A percentile compares a stretch with the other conserved stretches of the same genome.
Conservation (phyloP, 495 filamentous ascomycete species). For the Penicillium ochrochloron region DNA sequence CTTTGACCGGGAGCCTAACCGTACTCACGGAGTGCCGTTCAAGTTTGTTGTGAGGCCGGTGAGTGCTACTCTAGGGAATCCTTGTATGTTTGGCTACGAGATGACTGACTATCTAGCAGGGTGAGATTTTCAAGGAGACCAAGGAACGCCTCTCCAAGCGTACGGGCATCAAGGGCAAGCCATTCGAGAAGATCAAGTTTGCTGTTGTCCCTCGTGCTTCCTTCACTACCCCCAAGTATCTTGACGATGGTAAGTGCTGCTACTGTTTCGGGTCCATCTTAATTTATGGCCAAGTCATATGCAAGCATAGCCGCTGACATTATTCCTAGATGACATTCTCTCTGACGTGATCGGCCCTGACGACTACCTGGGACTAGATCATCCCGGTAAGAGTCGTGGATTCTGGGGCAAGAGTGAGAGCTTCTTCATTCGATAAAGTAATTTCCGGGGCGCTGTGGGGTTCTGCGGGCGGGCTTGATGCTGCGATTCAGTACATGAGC, state of each 20-base stretch:
- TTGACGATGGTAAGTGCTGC: constrained; percentile 77
- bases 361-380: constrained; percentile 87
- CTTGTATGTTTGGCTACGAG: background rate
- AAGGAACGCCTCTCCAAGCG: constrained; percentile 87
- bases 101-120: constrained; percentile 52
- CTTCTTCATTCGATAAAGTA: constrained; percentile 66
- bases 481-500: constrained; percentile 35
- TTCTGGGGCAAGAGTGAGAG: constrained; percentile 65
- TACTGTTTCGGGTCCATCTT: background rate
- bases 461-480: constrained; percentile 28
- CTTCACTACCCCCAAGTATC: constrained; percentile 77
- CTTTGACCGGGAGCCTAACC: constrained; percentile 84
- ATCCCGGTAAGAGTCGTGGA: constrained; percentile 72
- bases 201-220: constrained; percentile 71
- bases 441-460: constrained; percentile 29
- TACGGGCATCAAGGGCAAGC: constrained; percentile 94
- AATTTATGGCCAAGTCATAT: background rate
- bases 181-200: constrained; percentile 98
- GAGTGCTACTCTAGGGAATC: constrained; percentile 32
- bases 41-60: constrained; percentile 85
- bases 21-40: constrained; percentile 85
- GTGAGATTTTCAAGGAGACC: constrained; percentile 86
- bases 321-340: constrained; percentile 73
- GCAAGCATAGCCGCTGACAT: constrained; percentile 24
- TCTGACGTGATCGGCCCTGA: constrained; percentile 74